Percentiles rank a stretch among this genome's conserved stretches.
phyloP scores from a whole-genome alignment of 352 stramenopile genomes.

The Pythium brachiatum region DNA sequence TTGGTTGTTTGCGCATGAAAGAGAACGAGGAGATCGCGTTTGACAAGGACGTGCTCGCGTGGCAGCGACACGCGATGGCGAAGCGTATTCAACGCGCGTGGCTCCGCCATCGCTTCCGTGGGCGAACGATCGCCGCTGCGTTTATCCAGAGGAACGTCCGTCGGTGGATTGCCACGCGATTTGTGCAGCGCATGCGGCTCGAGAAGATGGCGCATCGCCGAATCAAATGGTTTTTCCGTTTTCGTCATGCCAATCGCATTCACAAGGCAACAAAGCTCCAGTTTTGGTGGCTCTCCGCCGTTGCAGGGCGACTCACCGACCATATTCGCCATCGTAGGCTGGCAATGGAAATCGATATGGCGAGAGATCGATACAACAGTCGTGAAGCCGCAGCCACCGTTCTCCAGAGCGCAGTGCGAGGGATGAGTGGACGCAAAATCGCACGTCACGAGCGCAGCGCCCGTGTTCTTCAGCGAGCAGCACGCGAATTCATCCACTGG shows the following conservation, averaged over 20 bases:
- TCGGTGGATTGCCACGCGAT: constrained; percentile 27
- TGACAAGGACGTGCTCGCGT: constrained; percentile 36
- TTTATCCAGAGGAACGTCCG: constrained; percentile 53
- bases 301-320: constrained; percentile 37
- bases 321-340: constrained; percentile 43
- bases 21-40: constrained; percentile 63
- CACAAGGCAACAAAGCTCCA: constrained; percentile 46
- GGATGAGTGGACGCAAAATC: constrained; percentile 36
- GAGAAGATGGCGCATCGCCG: constrained; percentile 54
- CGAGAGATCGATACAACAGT: constrained; percentile 22
- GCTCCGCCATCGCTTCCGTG: constrained; percentile 26
- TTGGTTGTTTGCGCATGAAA: constrained; percentile 71
- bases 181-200: constrained; percentile 31
- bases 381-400: constrained; percentile 35
- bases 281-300: constrained; percentile 68
- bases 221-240: constrained; percentile 81
- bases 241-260: constrained; percentile 43
- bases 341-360: constrained; percentile 1
- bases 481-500: constrained; percentile 38
- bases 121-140: constrained; percentile 29
- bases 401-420: constrained; percentile 56
- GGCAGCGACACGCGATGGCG: constrained; percentile 43
- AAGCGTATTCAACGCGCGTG: constrained; percentile 44
- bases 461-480: constrained; percentile 41
- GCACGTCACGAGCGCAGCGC: constrained; percentile 41